Evolutionary conservation across 352 stramenopile genomes (phyloP), one percentile per base, ranked within the genome.

Genomic region (Paralagenidium karlingii): DNA sequence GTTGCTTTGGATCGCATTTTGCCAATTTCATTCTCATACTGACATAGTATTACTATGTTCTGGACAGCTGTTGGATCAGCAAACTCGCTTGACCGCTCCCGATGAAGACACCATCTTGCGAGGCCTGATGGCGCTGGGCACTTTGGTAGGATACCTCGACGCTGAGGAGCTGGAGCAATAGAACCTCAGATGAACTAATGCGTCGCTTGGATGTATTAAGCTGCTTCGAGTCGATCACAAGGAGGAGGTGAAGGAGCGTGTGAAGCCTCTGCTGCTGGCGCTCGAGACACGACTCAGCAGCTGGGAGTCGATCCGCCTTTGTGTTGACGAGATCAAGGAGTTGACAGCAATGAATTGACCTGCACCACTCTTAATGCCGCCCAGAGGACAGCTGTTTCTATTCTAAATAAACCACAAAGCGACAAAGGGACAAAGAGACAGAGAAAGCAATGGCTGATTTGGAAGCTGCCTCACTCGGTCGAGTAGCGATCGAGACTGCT

Each of bases 91-190:
- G 13, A 51, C 74, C 29, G 64, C 84, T 31, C 45, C 83, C n/a
- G 68, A 69, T n/a, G 74, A 90, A 43, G 74, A 90, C 41, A 65
- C 71, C 5, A 63, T 88, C 36, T 50, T 86, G 36, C 73, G 77
- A 36, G 62, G 60, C 8, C 48, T 90, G 13, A 58, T 84, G 21
- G 47, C 74, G 5, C 63, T 88, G 24, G 77, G 70, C 19, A 80
- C 74, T 3, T 42, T 90, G 20, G 41, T 38, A 46, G 8, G 8
- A n/a, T 6, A 28, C 40, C 22, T 36, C 22, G 30, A 36, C 7
- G 22, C 7, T 3, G 3, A 36, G 19, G 30, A 36, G 8, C 22
- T 3, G 19, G 30, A 7, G 30, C 30, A 3, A 7, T 36, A 36
- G 30, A 36, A 22, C 8, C 22, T 36, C 16, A 20, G 22, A 36